A percentile compares a stretch with the other conserved stretches of the same genome.
phyloP scores from a whole-genome alignment of 306 rosid species.

The Spatholobus suberectus region DNA sequence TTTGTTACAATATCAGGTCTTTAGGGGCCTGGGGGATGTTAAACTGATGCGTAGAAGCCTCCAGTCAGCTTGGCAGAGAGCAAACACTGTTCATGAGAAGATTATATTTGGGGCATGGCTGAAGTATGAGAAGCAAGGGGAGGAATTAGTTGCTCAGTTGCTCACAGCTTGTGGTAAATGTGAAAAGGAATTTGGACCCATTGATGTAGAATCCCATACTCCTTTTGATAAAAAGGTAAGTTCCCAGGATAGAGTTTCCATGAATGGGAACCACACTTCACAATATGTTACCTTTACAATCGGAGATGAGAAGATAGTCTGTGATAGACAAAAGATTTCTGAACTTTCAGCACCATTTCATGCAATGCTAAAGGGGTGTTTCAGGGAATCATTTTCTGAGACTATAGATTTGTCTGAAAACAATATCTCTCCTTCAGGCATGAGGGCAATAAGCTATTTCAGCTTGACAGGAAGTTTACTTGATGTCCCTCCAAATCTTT shows the following conservation, averaged over 20 bases:
- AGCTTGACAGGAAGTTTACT: conserved; percentile 62
- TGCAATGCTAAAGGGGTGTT: conserved; percentile 88
- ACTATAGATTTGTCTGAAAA: conserved; percentile 82
- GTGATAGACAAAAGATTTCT: conserved; percentile 83
- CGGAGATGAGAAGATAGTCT: conserved; percentile 73
- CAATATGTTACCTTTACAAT: conserved; percentile 65
- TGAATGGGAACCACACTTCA: conserved; percentile 56
- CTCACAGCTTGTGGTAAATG: conserved; percentile 69
- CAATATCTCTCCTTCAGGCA: conserved; percentile 72
- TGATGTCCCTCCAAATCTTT: conserved; percentile 69
- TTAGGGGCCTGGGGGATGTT: conserved; percentile 85
- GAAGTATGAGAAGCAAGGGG: conserved; percentile 90
- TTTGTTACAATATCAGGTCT: conserved; percentile 84
- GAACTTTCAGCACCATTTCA: conserved; percentile 84
- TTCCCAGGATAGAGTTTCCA: conserved; percentile 53
- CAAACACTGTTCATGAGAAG: conserved; percentile 76
- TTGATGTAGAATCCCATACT: conserved; percentile 69
- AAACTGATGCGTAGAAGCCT: conserved; percentile 93
- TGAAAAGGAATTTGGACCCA: conserved; percentile 72
- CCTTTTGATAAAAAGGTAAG: conserved; percentile 43
- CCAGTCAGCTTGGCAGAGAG: conserved; percentile 84
- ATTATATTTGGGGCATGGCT: conserved; percentile 91
- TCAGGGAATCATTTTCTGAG: conserved; percentile 80
- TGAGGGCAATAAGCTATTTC: conserved; percentile 76
- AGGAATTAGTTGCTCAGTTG: conserved; percentile 72